Evolutionary conservation across 495 filamentous ascomycete species (phyloP), one percentile per base, ranked within the genome.

Genomic region (Aspergillus saccharolyticus): DNA sequence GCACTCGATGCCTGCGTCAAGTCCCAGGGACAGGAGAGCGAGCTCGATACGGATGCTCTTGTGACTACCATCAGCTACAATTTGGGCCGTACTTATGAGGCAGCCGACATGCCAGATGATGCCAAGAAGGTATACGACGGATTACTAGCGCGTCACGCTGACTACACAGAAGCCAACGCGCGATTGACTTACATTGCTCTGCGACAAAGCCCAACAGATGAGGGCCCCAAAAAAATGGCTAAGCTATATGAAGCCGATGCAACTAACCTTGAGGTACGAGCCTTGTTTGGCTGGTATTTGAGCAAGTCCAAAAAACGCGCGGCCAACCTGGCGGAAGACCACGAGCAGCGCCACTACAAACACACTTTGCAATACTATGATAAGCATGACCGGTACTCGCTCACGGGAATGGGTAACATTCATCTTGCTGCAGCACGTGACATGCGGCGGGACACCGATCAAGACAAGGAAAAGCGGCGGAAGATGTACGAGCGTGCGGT

Each of bases 341-440:
- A 82, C 21, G 94, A 98, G 69, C 84, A 95, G 62, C 84, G 91
- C 5, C 91, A 96, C 66, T 92, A 93, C 78, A 98, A 97, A 74
- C 91, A 97, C 66, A 96, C 91, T 0, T 78, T 98, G 17, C 91
- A 96, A 67, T 82, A 91, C 61, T 87, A 90, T 68, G 91, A 97
- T 71, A 97, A 98, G 77, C 94, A 97, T 68, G 94, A 98, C 64
- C 84, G 89, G 15, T 98, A 97, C 70, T 87, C 94, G 4, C 76
- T 98, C 30, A 90, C 91, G 12, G 93, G 89, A 6, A 97, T 98
- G 94, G 94, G 94, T 18, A 98, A 98, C 71, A 71, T 97, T 49
- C 88, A 93, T 64, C 80, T 97, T 28, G 74, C 85, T 54, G 83
- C 87, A 44, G 94, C 94, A 2, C 85, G 94, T 44, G 94, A 98